These are phyloP conservation scores for Penicillium corylophilum DNA, from an alignment of 2,329 filamentous ascomycete species.

Conservation along the genomic window DNA sequence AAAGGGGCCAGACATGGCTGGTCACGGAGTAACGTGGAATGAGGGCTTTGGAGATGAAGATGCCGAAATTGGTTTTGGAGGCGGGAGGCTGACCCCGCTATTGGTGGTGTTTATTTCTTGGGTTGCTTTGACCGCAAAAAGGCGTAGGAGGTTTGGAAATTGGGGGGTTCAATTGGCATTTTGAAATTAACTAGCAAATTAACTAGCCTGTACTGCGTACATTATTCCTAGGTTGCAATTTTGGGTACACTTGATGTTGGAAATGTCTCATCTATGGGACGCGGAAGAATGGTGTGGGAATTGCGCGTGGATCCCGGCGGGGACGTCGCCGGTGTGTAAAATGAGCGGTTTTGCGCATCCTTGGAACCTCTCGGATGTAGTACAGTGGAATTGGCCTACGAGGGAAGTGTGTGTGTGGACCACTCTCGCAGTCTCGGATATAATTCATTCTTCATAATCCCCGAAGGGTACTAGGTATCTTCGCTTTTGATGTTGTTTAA, in stretches of 20 bases:
- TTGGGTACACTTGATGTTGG: not conserved
- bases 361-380: not conserved
- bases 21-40: not conserved
- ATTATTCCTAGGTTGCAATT: not conserved
- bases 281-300: not conserved
- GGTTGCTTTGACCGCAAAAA: not conserved
- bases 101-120: not conserved
- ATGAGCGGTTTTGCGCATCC: not conserved
- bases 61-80: not conserved
- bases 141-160: not conserved
- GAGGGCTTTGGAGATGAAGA: not conserved
- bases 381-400: not conserved
- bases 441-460: not conserved
- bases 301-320: constrained; percentile 9
- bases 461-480: not conserved
- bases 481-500: constrained; percentile 12
- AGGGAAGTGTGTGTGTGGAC: not conserved
- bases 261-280: constrained; percentile 4
- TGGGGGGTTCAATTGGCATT: not conserved
- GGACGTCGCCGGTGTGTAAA: not conserved
- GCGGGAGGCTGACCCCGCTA: not conserved
- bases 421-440: not conserved
- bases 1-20: not conserved
- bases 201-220: not conserved
- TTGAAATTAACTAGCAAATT: not conserved